phyloP scores from a whole-genome alignment of 306 rosid genomes.

The Acacia melanoxylon region DNA sequence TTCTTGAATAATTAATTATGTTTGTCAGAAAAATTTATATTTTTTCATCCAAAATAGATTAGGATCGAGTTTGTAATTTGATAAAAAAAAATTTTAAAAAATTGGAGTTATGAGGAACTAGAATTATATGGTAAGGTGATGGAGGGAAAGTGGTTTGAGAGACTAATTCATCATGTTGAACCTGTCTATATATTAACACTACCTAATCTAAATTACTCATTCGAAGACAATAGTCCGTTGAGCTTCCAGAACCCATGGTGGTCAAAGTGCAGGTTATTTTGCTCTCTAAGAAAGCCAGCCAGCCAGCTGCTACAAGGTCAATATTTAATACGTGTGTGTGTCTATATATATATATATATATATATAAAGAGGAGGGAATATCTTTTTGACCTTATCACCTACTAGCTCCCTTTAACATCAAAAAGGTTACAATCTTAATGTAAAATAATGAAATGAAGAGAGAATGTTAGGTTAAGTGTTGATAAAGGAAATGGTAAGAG shows the following conservation, averaged over 20 bases:
- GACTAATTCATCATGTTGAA: background rate
- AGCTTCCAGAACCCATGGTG: conserved; percentile 27
- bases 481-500: conserved; percentile 31
- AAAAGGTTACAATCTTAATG: background rate
- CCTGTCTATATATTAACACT: background rate
- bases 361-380: background rate
- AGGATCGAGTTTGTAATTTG: too few species aligned
- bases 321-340: background rate
- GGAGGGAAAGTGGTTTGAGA: background rate
- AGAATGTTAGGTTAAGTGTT: conserved; percentile 37
- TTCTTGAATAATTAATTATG: background rate
- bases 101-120: too few species aligned
- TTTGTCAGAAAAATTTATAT: background rate
- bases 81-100: too few species aligned
- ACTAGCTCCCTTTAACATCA: background rate
- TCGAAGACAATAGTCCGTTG: background rate
- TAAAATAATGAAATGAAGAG: background rate
- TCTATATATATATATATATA: background rate
- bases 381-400: conserved; percentile 19
- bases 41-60: background rate
- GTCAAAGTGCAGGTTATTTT: conserved; percentile 2
- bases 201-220: background rate
- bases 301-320: background rate
- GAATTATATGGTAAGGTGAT: too few species aligned
- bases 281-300: conserved; percentile 24